phyloP scores from a whole-genome alignment of 305 asterid species.

The Salvia sclarea region DNA sequence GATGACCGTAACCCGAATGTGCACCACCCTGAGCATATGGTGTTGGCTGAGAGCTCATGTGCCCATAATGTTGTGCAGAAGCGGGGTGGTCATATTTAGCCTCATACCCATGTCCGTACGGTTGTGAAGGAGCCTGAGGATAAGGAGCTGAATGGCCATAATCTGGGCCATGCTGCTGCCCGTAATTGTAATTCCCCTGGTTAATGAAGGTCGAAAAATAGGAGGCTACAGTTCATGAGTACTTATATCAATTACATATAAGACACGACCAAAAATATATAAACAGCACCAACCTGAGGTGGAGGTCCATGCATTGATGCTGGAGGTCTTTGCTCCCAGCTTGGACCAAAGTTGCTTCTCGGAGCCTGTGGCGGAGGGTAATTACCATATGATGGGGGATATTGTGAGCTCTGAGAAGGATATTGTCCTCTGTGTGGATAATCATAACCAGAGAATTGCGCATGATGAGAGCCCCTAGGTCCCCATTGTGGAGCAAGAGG shows the following conservation, averaged over 20 bases:
- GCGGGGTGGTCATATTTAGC: conserved; percentile 62
- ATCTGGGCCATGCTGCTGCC: conserved; percentile 77
- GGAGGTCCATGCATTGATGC: conserved; percentile 72
- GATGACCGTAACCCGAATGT: conserved; percentile 64
- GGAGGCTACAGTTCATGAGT: conserved; percentile 18
- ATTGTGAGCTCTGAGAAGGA: conserved; percentile 73
- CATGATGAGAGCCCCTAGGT: conserved; percentile 67
- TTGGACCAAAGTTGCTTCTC: conserved; percentile 69
- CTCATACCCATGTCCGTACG: conserved; percentile 81
- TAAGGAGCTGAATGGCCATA: conserved; percentile 65
- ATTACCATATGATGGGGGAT: conserved; percentile 71
- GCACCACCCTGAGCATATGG: conserved; percentile 64
- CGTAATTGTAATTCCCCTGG: conserved; percentile 82
- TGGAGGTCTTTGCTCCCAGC: conserved; percentile 95
- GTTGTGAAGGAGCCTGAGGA: conserved; percentile 65
- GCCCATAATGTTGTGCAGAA: conserved; percentile 70
- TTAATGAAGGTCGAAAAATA: conserved; percentile 10
- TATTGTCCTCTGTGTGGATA: conserved; percentile 77
- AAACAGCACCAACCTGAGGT: conserved; percentile 59
- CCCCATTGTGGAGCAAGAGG: conserved; percentile 86
- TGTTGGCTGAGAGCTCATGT: conserved; percentile 68
- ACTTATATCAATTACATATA: neutral
- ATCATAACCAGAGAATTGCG: conserved; percentile 67
- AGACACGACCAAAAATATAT: neutral
- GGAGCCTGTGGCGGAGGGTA: conserved; percentile 82